Percentiles rank a stretch among this genome's conserved stretches.
Conservation (phyloP, 2,329 filamentous ascomycete genomes). For the Elsinoe batatas region DNA sequence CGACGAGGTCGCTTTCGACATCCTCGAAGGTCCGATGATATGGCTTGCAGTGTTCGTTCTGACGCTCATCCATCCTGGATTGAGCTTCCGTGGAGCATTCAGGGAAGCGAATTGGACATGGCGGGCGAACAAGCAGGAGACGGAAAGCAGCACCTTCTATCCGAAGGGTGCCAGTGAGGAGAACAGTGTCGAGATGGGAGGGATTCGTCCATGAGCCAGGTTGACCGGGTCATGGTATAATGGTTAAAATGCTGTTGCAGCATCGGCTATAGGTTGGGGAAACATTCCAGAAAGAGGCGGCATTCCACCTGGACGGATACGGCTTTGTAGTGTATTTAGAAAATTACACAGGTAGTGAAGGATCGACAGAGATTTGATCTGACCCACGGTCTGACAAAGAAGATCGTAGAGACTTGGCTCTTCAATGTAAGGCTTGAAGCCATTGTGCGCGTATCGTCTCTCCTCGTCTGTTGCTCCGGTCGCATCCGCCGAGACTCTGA, state of each 20-base stretch:
- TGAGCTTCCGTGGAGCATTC: slow-evolving; percentile 17
- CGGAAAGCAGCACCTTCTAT: not conserved
- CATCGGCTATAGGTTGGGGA: too few relatives aligned
- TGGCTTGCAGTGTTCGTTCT: slow-evolving; percentile 33
- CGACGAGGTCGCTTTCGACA: slow-evolving; percentile 37
- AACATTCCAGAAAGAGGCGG: too few relatives aligned
- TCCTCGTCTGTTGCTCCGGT: too few relatives aligned
- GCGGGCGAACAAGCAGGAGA: slow-evolving; percentile 5
- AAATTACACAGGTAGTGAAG: not conserved
- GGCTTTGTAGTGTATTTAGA: too few relatives aligned
- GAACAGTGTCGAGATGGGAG: not conserved
- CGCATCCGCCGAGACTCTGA: too few relatives aligned
- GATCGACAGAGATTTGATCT: not conserved
- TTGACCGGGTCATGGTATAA: too few relatives aligned
- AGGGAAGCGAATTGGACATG: slow-evolving; percentile 15
- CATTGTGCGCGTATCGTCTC: too few relatives aligned
- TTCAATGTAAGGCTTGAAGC: too few relatives aligned
- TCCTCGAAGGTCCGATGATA: slow-evolving; percentile 43
- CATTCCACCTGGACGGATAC: too few relatives aligned
- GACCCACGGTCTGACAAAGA: too few relatives aligned
- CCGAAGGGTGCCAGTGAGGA: not conserved
- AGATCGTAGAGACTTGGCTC: too few relatives aligned
- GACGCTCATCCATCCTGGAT: slow-evolving; percentile 38
- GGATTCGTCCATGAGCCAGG: not conserved
- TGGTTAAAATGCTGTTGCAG: too few relatives aligned